These are phyloP conservation scores for Umbelopsis isabellina DNA, from an alignment of 192 early-diverging fungal species.

Conservation along the genomic window DNA sequence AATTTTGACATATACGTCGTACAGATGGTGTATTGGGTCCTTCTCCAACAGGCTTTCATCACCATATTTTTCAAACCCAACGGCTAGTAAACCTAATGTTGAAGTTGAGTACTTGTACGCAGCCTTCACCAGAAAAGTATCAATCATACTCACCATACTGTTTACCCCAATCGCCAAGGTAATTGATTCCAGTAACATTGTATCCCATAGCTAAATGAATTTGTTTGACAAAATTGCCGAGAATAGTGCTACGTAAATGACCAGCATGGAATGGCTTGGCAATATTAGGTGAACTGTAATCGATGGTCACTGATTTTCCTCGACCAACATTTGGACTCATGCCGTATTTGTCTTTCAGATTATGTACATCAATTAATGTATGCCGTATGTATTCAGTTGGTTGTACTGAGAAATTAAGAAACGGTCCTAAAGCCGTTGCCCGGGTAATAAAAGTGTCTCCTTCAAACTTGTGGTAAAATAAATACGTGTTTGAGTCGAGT, in stretches of 20 bases:
- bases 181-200: slow-evolving; percentile 86
- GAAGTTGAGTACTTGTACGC: background rate
- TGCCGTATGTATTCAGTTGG: slow-evolving; percentile 49
- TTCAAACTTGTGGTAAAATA: slow-evolving; percentile 42
- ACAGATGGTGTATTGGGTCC: slow-evolving; percentile 89
- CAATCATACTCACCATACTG: slow-evolving; percentile 76
- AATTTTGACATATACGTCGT: slow-evolving; percentile 88
- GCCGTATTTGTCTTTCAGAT: slow-evolving; percentile 56
- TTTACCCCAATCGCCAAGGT: slow-evolving; percentile 99
- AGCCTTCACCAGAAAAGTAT: background rate
- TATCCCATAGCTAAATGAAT: slow-evolving; percentile 82
- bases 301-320: slow-evolving; percentile 78
- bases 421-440: slow-evolving; percentile 58
- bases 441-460: slow-evolving; percentile 49
- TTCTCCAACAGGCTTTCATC: slow-evolving; percentile 62
- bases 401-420: slow-evolving; percentile 70
- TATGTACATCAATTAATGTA: slow-evolving; percentile 55
- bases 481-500: background rate
- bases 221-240: slow-evolving; percentile 87
- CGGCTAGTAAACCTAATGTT: slow-evolving; percentile 75
- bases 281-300: slow-evolving; percentile 95
- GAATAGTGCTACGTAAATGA: slow-evolving; percentile 94
- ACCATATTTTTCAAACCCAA: slow-evolving; percentile 84
- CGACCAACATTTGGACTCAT: slow-evolving; percentile 51
- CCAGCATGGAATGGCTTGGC: slow-evolving; percentile 98